Evolutionary conservation across 371 early-diverging fungal species (phyloP).

Genomic region (Gilbertella persicaria): DNA sequence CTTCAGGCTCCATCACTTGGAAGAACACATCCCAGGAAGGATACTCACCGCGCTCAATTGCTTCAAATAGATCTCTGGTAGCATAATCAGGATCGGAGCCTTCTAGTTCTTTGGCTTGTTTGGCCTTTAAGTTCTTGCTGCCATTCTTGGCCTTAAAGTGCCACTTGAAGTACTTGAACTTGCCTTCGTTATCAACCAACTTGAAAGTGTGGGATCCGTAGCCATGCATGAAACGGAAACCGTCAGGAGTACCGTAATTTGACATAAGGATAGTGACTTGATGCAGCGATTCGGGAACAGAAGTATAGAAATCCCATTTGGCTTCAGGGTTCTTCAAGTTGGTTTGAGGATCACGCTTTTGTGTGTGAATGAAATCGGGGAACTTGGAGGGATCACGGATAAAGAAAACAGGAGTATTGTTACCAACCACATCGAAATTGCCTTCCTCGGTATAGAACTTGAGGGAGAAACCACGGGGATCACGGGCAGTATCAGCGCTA

Average conservation of each 20-base stretch:
- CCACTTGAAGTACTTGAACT: slow-evolving; percentile 80
- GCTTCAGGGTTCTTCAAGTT: slow-evolving; percentile 28
- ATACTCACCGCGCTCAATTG: slow-evolving; percentile 72
- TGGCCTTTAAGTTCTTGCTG: slow-evolving; percentile 68
- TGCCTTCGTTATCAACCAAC: slow-evolving; percentile 71
- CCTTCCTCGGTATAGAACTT: slow-evolving; percentile 82
- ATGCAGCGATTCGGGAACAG: slow-evolving; percentile 79
- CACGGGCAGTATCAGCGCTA: slow-evolving; percentile 74
- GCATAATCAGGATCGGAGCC: slow-evolving; percentile 74
- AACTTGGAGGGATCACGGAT: slow-evolving; percentile 80
- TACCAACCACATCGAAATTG: slow-evolving; percentile 77
- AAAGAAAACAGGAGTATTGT: slow-evolving; percentile 72
- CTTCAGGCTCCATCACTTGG: slow-evolving; percentile 74
- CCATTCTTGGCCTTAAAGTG: slow-evolving; percentile 87
- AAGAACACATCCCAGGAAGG: slow-evolving; percentile 78
- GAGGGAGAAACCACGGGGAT: slow-evolving; percentile 79
- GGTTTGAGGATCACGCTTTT: slow-evolving; percentile 78
- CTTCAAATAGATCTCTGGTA: slow-evolving; percentile 72
- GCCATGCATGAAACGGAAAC: slow-evolving; percentile 80
- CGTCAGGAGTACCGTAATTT: slow-evolving; percentile 81
- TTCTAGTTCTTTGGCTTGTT: slow-evolving; percentile 65
- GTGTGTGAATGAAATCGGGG: slow-evolving; percentile 85
- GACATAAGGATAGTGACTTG: slow-evolving; percentile 80
- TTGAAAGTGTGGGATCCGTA: slow-evolving; percentile 79
- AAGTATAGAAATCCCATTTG: slow-evolving; percentile 78